These are phyloP conservation scores for Lachancea nothofagi DNA, from an alignment of 805 yeast genomes.

Conservation along the genomic window DNA sequence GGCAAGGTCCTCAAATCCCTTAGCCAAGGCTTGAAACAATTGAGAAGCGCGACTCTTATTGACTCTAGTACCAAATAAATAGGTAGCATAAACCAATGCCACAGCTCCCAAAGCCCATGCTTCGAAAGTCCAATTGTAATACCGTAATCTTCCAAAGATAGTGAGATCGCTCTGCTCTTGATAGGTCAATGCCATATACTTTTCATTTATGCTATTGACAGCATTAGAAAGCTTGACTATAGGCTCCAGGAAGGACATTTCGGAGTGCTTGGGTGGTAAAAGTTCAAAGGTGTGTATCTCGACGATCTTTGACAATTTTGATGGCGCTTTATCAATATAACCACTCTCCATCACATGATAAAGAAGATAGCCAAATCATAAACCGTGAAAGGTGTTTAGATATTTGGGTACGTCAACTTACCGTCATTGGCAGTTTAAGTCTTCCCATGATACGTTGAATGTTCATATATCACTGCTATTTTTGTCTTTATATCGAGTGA, in stretches of 20 bases:
- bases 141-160: conserved; percentile 48
- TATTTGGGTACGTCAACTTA: not conserved
- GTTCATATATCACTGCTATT: too few species aligned
- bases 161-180: conserved; percentile 58
- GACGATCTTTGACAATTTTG: too few species aligned
- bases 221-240: conserved; percentile 13
- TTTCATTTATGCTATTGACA: conserved; percentile 24
- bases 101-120: conserved; percentile 48
- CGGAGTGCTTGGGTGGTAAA: not conserved
- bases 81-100: conserved; percentile 43
- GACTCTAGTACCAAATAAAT: conserved; percentile 51
- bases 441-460: not conserved
- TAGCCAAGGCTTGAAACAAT: conserved; percentile 46
- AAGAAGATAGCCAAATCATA: not conserved
- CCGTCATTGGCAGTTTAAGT: not conserved
- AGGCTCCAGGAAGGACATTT: conserved; percentile 15
- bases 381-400: too few species aligned
- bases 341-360: too few species aligned
- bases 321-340: too few species aligned
- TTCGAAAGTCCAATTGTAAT: conserved; percentile 79
- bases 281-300: too few species aligned
- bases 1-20: conserved; percentile 47
- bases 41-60: conserved; percentile 53
- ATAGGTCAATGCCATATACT: conserved; percentile 30
- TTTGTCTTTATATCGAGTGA: too few species aligned